phyloP scores from a whole-genome alignment of 352 stramenopile species.

The Plasmopara viticola region DNA sequence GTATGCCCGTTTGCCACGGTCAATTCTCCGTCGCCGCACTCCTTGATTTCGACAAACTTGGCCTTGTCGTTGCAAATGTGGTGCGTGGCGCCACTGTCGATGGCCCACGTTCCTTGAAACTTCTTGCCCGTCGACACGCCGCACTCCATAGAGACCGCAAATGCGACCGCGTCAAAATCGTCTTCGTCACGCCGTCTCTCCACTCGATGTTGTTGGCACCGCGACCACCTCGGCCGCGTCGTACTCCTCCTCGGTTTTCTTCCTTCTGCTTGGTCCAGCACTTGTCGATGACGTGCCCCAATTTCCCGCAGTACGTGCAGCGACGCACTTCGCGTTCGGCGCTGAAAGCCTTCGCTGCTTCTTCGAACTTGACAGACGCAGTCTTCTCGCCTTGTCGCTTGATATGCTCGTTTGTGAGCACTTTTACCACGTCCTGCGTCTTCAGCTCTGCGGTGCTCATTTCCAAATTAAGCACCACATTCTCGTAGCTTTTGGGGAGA shows the following conservation, averaged over 20 bases:
- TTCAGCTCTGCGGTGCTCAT: not conserved
- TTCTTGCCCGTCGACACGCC: not conserved
- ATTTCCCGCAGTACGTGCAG: too few relatives aligned
- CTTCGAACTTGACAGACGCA: not conserved
- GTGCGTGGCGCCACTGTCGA: not conserved
- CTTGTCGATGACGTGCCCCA: not conserved
- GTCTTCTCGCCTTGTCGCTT: not conserved
- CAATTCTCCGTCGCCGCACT: not conserved
- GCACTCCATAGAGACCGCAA: not conserved
- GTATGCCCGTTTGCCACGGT: not conserved
- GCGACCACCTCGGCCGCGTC: not conserved
- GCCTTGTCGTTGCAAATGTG: not conserved
- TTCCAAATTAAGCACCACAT: not conserved
- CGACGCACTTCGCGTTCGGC: not conserved
- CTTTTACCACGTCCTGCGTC: not conserved
- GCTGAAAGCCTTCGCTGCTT: not conserved
- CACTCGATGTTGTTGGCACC: too few relatives aligned
- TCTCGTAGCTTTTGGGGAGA: constrained; percentile 2
- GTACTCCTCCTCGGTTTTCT: not conserved
- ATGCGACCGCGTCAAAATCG: not conserved
- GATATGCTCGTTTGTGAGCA: not conserved
- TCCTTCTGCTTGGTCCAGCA: constrained; percentile 4
- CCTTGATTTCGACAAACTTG: not conserved
- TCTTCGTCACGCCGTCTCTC: not conserved
- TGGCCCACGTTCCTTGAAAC: not conserved